Base-by-base conservation (phyloP, 306 rosid genomes). In the Alnus glutinosa region DNA sequence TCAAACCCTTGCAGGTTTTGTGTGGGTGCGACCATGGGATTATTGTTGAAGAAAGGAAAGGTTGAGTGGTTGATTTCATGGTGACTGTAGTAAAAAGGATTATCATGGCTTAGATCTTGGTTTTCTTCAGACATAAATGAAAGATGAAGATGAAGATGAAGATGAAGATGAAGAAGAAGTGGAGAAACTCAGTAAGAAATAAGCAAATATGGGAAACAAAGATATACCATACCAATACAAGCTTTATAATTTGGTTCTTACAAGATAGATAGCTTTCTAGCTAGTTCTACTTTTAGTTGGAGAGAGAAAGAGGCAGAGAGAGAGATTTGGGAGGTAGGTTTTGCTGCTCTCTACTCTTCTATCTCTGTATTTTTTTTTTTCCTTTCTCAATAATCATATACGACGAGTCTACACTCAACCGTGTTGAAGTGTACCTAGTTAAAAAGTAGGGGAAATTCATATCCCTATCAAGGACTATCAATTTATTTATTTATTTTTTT, bases 21-120 rank as follows among this genome's bases (percentile, higher is more conserved):
- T 44, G 82, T 48, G 7, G 72, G 71, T 79, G 28, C 9, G 44
- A 72, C 7, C 14, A 48, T 46, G 55, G 89, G 79, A 46, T 77
- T 70, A 30, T 86, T 80, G 51, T 82, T 87, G 62, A 83, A 83
- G 83, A 80, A 77, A 18, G 89, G 85, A 62, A 78, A 85, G 78
- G 81, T 79, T 46, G 87, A 63, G 51, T 77, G 84, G 85, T 81
- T 83, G 69, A 74, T 85, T 68, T 83, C 87, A 55, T 85, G 85
- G 77, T 78, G 80, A 85, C 89, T 82, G 87, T 89, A 83, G 61
- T 80, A 67, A 82, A 92, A 91, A 11, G 91, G 97, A 78, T 91
- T 88, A 4, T 74, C 82, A 34, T 78, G 83, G 74, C 77, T 74
- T 30, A 72, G 71, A 13, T 67, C 80, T 55, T 84, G 78, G 55